Evolutionary conservation across 352 stramenopile species (phyloP).

Genomic region (Globisporangium radiosum): DNA sequence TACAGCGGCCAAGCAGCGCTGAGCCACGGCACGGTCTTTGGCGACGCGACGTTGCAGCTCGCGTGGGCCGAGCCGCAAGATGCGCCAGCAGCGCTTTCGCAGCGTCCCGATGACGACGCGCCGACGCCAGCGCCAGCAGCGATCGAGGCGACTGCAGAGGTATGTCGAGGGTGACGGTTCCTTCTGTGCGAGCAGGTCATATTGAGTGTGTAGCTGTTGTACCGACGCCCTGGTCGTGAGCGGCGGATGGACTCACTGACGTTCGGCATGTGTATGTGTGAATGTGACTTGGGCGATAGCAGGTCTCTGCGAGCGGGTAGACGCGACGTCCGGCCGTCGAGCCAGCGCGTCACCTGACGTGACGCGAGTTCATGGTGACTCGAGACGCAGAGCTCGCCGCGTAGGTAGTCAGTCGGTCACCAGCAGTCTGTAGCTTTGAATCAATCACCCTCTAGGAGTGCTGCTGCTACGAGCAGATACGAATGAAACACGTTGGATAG

Average conservation of each 20-base stretch:
- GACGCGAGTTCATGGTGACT: too few species aligned
- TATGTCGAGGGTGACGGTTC: not conserved
- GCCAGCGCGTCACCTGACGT: too few species aligned
- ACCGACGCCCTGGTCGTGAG: not conserved
- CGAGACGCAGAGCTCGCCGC: too few species aligned
- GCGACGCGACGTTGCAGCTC: constrained; percentile 52
- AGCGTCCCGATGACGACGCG: constrained; percentile 4
- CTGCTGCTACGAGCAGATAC: too few species aligned
- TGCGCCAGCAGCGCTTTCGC: constrained; percentile 36
- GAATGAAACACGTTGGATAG: too few species aligned
- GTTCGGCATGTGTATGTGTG: not conserved
- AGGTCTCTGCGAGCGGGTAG: not conserved
- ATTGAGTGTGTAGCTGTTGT: not conserved
- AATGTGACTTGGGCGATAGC: not conserved
- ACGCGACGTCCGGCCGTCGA: not conserved
- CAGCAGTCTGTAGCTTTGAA: too few species aligned
- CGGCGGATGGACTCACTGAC: not conserved
- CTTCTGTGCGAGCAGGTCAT: not conserved
- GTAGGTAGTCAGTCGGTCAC: too few species aligned
- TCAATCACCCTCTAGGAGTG: too few species aligned
- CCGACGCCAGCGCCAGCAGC: constrained; percentile 2
- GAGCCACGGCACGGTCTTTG: constrained; percentile 49
- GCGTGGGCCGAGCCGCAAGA: constrained; percentile 57
- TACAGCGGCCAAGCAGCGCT: constrained; percentile 68
- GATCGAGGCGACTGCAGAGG: constrained; percentile 9